Evolutionary conservation across 805 yeast genomes (phyloP), one percentile per base, ranked within the genome.

Genomic region (Candida jianshihensis): DNA sequence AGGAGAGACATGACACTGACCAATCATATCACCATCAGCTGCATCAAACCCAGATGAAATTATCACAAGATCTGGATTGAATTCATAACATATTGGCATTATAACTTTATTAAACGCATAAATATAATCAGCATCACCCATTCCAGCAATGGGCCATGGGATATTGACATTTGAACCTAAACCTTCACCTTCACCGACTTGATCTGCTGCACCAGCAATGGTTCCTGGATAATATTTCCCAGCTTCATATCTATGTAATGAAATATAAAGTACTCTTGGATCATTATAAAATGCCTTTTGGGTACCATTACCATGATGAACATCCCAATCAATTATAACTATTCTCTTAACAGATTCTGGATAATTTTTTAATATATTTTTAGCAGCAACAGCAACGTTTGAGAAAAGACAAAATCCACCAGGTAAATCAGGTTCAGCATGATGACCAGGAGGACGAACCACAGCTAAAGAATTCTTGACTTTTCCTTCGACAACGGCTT

Each of bases 381-480:
- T 83, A 14, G 97, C 95, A 2, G 98, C 97, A 15, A 92, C 96
- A 0, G 97, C 96, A 18, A 92, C 99, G 54, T 92, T 92, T 42
- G 95, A 83, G 56, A 92, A 92, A 31, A 92, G 66, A 63, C 98
- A 92, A 57, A 92, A 92, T 12, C 99, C 99, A 33, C 96, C 97
- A 0, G 98, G 95, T 13, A 88, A 68, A 47, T 86, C 92, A 2
- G 99, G 98, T 54, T 94, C 99, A 1, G 98, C 97, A 56, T 92
- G 99, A 63, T 92, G 99, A 6, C 99, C 99, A 0, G 99, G 99
- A 2, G 99, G 99, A 46, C 99, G 75, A 13, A 92, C 96, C 7
- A 92, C 85, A 0, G 98, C 99, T 34, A 92, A 55, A 0, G 97
- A 80, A 56, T 92, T 92, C 54, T 87, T 87, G 21, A 90, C 97